Conservation (phyloP, 2,329 filamentous ascomycete species). For the Phoma sp. region DNA sequence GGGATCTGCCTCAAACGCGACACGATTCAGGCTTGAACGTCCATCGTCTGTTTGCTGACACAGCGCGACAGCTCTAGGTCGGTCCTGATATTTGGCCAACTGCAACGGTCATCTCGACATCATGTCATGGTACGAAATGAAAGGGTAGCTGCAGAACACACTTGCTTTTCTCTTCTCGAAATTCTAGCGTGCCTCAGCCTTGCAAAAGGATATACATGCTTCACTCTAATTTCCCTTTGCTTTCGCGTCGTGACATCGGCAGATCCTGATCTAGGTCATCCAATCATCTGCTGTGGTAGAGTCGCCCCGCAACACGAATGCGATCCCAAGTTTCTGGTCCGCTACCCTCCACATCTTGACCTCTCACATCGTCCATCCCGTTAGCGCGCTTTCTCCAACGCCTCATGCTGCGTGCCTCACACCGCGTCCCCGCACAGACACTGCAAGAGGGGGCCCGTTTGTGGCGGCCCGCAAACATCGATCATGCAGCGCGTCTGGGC, state of each 20-base stretch:
- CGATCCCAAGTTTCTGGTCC: slow-evolving; percentile 7
- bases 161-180: slow-evolving; percentile 26
- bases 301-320: slow-evolving; percentile 6
- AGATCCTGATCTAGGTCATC: slow-evolving; percentile 2
- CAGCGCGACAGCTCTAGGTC: slow-evolving; percentile 2
- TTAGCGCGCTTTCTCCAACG: slow-evolving; percentile 7
- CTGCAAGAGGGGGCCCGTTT: slow-evolving; percentile 18
- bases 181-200: slow-evolving; percentile 28
- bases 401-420: slow-evolving; percentile 11
- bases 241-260: slow-evolving; percentile 3
- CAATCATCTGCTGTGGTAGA: slow-evolving; percentile 12
- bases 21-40: slow-evolving; percentile 13
- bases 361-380: slow-evolving; percentile 9
- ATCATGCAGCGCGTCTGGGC: slow-evolving; percentile 18
- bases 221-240: slow-evolving; percentile 18
- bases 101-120: slow-evolving; percentile 8
- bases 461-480: slow-evolving; percentile 13
- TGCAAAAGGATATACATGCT: slow-evolving; percentile 13
- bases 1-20: slow-evolving; percentile 16
- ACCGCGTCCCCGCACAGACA: slow-evolving; percentile 17
- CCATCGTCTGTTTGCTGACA: slow-evolving; percentile 6
- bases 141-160: background rate
- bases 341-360: slow-evolving; percentile 13
- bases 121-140: slow-evolving; percentile 12
- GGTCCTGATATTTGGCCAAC: background rate